Percentiles rank a stretch among this genome's conserved stretches.
These are phyloP conservation scores for Neophaeococcomyces mojaviensis DNA, from an alignment of 2,329 filamentous ascomycete genomes.

Conservation along the genomic window DNA sequence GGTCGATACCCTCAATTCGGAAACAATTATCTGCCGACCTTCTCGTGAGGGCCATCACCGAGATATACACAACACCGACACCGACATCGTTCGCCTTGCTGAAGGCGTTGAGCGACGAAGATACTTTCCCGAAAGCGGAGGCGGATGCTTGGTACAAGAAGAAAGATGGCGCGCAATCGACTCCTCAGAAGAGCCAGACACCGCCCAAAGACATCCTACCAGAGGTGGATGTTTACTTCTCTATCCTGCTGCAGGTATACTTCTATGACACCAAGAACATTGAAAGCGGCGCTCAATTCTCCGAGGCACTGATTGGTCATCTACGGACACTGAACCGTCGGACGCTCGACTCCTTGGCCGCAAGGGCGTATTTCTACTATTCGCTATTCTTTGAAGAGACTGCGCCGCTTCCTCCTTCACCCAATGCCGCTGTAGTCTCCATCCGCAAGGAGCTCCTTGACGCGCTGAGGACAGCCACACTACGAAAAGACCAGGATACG, in stretches of 20 bases:
- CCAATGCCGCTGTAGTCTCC: conserved; percentile 75
- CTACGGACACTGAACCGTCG: conserved; percentile 86
- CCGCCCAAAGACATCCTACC: conserved; percentile 67
- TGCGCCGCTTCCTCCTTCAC: conserved; percentile 77
- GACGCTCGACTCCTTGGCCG: conserved; percentile 85
- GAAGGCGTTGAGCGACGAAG: conserved; percentile 55
- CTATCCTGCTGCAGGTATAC: conserved; percentile 78
- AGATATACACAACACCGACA: conserved; percentile 67
- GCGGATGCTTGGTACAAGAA: conserved; percentile 56
- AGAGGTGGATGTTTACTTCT: conserved; percentile 82
- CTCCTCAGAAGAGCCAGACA: conserved; percentile 54
- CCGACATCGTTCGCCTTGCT: conserved; percentile 63
- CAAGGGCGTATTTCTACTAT: conserved; percentile 97
- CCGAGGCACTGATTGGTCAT: conserved; percentile 70
- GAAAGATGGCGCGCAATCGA: conserved; percentile 61
- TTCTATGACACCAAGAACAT: conserved; percentile 79
- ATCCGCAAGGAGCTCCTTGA: conserved; percentile 81
- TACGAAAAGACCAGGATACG: conserved; percentile 95
- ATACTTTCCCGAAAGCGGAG: conserved; percentile 50
- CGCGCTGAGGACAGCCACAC: conserved; percentile 85
- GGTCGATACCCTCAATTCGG: conserved; percentile 90
- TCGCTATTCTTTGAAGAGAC: conserved; percentile 91
- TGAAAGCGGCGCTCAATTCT: conserved; percentile 76
- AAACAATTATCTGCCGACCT: conserved; percentile 81
- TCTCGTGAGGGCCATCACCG: conserved; percentile 69